Conservation (phyloP, 2,329 filamentous ascomycete genomes). For the Phaeosphaeriaceae sp. region DNA sequence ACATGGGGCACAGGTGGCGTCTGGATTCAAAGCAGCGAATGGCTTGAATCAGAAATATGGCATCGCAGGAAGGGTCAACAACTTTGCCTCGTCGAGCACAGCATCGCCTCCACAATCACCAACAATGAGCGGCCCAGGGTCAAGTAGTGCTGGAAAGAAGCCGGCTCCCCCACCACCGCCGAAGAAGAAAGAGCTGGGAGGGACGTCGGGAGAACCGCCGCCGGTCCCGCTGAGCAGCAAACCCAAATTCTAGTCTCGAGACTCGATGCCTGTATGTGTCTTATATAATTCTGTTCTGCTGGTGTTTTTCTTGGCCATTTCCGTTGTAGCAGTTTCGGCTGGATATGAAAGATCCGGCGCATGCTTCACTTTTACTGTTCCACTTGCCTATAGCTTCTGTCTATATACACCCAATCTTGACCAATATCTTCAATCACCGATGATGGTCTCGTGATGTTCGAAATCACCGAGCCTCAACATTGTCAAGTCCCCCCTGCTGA, state of each 20-base stretch:
- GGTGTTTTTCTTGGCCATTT: neutral
- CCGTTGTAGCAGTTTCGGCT: too few species aligned
- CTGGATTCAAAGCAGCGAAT: constrained; percentile 65
- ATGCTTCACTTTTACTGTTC: too few species aligned
- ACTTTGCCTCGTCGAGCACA: constrained; percentile 38
- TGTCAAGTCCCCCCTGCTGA: too few species aligned
- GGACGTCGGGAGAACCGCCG: constrained; percentile 53
- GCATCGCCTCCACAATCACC: constrained; percentile 36
- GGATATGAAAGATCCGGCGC: too few species aligned
- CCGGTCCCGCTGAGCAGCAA: constrained; percentile 66
- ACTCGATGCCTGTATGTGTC: neutral
- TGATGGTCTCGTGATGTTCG: neutral
- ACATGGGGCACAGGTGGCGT: constrained; percentile 71
- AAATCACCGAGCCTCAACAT: neutral
- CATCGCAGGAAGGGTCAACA: constrained; percentile 58
- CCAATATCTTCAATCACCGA: too few species aligned
- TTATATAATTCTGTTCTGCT: neutral
- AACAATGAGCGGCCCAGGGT: constrained; percentile 27
- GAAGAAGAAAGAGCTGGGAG: constrained; percentile 61
- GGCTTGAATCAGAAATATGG: constrained; percentile 69
- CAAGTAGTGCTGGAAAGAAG: constrained; percentile 55
- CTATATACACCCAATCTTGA: too few species aligned
- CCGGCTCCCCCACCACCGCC: constrained; percentile 65
- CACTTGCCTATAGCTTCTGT: too few species aligned
- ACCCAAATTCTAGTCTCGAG: constrained; percentile 49